phyloP scores from a whole-genome alignment of 805 yeast species.

The Yarrowia sp. region DNA sequence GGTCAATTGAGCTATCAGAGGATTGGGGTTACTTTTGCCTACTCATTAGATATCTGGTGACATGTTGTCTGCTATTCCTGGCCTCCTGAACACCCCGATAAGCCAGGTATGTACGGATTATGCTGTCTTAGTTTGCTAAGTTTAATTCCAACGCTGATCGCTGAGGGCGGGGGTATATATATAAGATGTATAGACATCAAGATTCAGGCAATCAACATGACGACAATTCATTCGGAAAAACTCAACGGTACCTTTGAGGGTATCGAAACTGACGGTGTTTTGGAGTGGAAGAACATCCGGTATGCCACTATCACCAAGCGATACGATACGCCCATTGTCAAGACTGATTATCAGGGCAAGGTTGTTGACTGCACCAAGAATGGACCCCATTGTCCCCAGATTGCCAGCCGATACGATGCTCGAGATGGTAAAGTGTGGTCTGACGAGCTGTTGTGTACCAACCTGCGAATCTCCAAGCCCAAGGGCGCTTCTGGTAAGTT shows the following conservation, averaged over 20 bases:
- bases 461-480: conserved; percentile 9
- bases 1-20: no score
- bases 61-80: neutral
- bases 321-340: conserved; percentile 1
- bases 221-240: neutral
- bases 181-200: neutral
- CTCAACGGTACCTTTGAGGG: conserved; percentile 15
- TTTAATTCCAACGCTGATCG: neutral
- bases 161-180: neutral
- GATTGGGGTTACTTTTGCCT: no score
- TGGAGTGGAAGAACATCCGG: conserved; percentile 4
- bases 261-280: neutral
- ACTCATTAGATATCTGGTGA: no score
- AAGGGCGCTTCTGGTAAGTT: neutral
- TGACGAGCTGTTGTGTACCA: conserved; percentile 3
- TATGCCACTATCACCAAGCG: neutral
- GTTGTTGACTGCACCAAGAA: conserved; percentile 29
- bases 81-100: neutral
- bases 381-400: conserved; percentile 33
- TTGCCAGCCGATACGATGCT: neutral
- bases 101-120: neutral
- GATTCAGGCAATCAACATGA: neutral
- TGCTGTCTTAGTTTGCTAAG: conserved; percentile 4
- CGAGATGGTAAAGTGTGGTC: neutral
- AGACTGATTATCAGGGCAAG: conserved; percentile 23